Evolutionary conservation across 2,329 filamentous ascomycete genomes (phyloP).

Genomic region (Mycogone perniciosa): DNA sequence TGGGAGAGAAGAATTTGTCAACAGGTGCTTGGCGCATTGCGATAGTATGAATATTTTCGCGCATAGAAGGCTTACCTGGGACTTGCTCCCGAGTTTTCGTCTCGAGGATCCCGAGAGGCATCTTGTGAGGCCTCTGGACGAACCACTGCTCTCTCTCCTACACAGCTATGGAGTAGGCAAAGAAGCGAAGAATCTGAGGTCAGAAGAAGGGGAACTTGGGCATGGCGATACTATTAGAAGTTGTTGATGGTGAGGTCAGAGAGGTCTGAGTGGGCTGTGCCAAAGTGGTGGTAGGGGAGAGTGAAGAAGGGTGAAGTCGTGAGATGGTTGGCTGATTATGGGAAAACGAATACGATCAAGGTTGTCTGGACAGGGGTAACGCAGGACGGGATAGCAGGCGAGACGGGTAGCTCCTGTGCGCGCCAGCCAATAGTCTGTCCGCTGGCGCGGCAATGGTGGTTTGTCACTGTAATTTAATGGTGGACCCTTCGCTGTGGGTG

Average conservation of each 20-base stretch:
- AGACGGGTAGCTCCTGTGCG: neutral
- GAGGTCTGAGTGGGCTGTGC: neutral
- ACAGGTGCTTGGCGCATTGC: neutral
- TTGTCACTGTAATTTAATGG: neutral
- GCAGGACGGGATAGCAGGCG: neutral
- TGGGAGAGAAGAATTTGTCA: neutral
- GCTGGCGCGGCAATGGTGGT: too few relatives aligned
- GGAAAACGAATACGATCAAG: slow-evolving; percentile 1
- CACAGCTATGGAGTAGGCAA: neutral
- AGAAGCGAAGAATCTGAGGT: neutral
- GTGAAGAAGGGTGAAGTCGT: neutral
- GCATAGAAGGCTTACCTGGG: slow-evolving; percentile 51
- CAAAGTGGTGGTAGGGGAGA: neutral
- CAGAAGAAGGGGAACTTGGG: neutral
- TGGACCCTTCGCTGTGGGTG: neutral
- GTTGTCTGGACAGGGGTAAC: neutral
- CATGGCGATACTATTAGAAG: neutral
- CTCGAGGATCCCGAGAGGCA: slow-evolving; percentile 63
- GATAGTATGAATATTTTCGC: neutral
- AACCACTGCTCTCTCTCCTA: neutral
- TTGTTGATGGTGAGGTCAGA: neutral
- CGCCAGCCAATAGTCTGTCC: neutral
- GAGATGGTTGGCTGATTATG: neutral
- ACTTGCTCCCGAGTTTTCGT: slow-evolving; percentile 61
- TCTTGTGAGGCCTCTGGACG: slow-evolving; percentile 15